phyloP scores from a whole-genome alignment of 257 asterid species.

The Echites panduratus region DNA sequence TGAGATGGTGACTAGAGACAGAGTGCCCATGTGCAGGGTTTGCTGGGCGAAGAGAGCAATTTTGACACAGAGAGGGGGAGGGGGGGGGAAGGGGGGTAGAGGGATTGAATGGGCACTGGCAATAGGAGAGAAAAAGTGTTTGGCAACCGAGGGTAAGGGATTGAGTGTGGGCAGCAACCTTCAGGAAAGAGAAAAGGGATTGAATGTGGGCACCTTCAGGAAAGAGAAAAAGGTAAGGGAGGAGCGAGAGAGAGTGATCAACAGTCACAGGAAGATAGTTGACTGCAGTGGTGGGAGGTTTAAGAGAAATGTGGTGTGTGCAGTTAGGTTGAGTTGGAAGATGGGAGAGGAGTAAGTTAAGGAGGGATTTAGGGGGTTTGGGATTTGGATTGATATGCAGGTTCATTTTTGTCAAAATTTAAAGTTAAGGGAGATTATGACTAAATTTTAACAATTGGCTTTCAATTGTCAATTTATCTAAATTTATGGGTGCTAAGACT shows the following conservation, averaged over 20 bases:
- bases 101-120: neutral
- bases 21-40: neutral
- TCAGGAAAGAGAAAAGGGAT: neutral
- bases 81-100: too few relatives aligned
- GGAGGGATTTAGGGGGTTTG: neutral
- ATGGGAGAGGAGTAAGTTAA: neutral
- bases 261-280: neutral
- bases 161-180: neutral
- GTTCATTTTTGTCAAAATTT: neutral
- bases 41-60: neutral
- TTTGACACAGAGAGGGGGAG: neutral
- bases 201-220: neutral
- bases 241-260: neutral
- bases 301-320: too few relatives aligned
- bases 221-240: neutral
- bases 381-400: neutral
- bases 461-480: neutral
- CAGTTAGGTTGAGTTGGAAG: neutral
- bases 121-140: neutral
- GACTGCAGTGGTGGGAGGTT: too few relatives aligned
- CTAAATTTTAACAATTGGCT: neutral
- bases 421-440: neutral
- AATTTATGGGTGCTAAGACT: neutral
- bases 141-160: neutral
- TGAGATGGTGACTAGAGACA: neutral